These are phyloP conservation scores for Acephala macrosclerotiorum DNA, from an alignment of 2,329 filamentous ascomycete species.

Conservation along the genomic window DNA sequence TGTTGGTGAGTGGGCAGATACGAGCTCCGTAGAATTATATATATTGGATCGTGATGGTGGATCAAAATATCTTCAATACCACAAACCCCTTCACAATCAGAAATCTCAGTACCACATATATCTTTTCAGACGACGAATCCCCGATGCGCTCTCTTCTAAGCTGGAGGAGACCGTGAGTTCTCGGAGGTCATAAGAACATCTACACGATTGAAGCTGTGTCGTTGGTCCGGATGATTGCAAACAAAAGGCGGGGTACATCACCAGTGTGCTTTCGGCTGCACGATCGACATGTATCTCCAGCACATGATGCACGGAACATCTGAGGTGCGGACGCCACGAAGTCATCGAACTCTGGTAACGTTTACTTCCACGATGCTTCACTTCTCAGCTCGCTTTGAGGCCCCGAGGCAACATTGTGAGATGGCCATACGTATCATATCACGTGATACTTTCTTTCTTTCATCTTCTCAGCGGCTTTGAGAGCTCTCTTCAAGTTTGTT, in stretches of 20 bases:
- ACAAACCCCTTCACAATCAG: background rate
- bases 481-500: background rate
- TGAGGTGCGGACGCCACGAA: constrained; percentile 8
- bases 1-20: constrained; percentile 2
- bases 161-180: background rate
- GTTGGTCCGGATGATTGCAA: constrained; percentile 7
- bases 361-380: background rate
- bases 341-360: background rate
- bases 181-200: constrained; percentile 10
- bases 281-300: background rate
- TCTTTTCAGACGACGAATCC: background rate
- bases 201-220: background rate
- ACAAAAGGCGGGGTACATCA: constrained; percentile 10
- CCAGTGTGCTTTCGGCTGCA: background rate
- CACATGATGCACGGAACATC: constrained; percentile 8
- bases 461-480: background rate
- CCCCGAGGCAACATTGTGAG: background rate
- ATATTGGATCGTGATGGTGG: background rate
- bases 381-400: background rate
- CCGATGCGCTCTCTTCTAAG: background rate
- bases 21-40: constrained; percentile 8
- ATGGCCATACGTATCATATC: background rate
- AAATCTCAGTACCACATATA: background rate
- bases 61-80: constrained; percentile 6
- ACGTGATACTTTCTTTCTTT: background rate